These are phyloP conservation scores for Fusarium sp. DNA, from an alignment of 2,329 filamentous ascomycete genomes.

Conservation along the genomic window DNA sequence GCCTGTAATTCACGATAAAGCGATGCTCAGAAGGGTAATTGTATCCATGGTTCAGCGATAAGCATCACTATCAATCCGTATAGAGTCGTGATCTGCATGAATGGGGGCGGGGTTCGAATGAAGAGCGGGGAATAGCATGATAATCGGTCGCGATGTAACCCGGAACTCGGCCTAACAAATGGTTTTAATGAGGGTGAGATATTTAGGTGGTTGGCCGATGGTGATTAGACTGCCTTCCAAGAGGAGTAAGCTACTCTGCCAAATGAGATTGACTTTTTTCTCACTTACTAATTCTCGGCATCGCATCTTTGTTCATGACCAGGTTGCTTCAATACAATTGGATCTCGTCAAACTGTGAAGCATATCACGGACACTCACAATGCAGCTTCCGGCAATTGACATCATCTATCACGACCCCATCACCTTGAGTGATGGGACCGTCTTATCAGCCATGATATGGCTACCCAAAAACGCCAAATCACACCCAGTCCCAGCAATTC, in stretches of 20 bases:
- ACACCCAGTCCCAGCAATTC: constrained; percentile 1
- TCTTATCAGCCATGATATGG: constrained; percentile 8
- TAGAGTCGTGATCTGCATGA: neutral
- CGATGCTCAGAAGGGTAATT: neutral
- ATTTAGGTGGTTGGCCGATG: neutral
- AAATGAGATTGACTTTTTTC: no score
- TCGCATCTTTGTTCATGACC: no score
- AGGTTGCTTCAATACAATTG: no score
- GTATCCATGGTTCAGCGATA: neutral
- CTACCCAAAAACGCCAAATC: neutral
- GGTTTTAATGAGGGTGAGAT: neutral
- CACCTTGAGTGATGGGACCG: neutral
- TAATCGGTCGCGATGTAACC: neutral
- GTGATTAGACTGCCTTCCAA: neutral
- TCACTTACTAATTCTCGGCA: no score
- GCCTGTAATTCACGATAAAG: neutral
- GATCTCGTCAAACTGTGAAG: neutral
- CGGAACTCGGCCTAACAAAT: neutral
- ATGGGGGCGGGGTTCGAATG: neutral
- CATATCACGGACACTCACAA: accelerated
- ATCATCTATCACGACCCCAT: constrained; percentile 5
- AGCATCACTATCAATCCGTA: neutral
- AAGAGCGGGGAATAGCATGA: neutral
- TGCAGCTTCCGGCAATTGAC: neutral
- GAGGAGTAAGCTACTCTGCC: neutral